Base-by-base conservation (phyloP, 768 basidiomycete genomes). In the Kwoniella sp. region DNA sequence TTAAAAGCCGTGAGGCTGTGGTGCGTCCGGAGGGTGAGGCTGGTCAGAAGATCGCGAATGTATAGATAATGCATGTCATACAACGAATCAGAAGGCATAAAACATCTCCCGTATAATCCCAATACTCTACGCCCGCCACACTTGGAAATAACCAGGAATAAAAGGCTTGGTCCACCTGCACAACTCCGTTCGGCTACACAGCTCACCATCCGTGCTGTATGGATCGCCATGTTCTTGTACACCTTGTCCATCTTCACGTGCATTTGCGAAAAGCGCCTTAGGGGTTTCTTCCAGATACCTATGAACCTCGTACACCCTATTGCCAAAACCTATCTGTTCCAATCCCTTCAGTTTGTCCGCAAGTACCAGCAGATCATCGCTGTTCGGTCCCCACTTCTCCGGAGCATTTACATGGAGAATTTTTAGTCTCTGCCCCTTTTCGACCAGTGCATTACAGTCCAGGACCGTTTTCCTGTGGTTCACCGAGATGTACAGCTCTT, bases 111-210 rank as follows among this genome's bases (percentile, higher is more conserved):
- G n/a, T n/a, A n/a, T n/a, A n/a, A n/a, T n/a, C n/a, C n/a, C n/a
- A n/a, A n/a, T n/a, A n/a, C n/a, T n/a, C 26, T 51, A 64, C 26
- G 62, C 74, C 21, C 74, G 21, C 74, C 71, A 73, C 22, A 73
- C 63, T 54, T 71, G 69, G 60, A 76, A 76, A 64, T 76, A 76
- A 0, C 62, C 68, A 1, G 74, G 74, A 1, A 71, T 71, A 30
- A 22, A 51, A 12, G 70, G 71, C 36, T 59, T 69, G 10, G 60
- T 51, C 74, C 74, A 76, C 44, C 72, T 58, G 29, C n/a, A 27
- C 27, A 76, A 47, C 53, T 73, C 68, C 1, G 69, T 72, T 24
- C 57, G 46, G 25, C 21, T n/a, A 26, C 55, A 6, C 40, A 44
- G 40, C 8, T 44, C 56, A 4, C 63, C 71, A 1, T 64, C 68